Conservation (phyloP, 106 monocot genomes). For the Narthecium ossifragum region DNA sequence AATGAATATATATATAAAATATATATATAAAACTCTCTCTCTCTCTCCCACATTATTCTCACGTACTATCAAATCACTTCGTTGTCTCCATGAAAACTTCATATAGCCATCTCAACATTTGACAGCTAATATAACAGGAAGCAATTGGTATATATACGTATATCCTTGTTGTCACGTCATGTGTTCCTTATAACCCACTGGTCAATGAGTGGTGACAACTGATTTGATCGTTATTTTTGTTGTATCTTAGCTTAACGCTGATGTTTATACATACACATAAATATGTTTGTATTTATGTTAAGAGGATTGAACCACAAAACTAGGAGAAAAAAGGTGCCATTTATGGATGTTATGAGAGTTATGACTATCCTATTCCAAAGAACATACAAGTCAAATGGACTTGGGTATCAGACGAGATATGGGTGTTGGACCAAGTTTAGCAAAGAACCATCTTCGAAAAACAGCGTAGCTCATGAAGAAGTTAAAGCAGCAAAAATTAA, state of each 20-base stretch:
- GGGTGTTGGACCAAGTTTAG: constrained; percentile 2
- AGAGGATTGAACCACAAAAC: background rate
- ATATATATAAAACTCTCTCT: no score
- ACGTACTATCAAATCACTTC: background rate
- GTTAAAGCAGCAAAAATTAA: no score
- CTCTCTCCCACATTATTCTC: background rate
- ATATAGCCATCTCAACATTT: background rate
- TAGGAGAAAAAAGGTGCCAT: background rate
- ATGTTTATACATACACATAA: background rate
- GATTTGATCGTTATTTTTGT: constrained; percentile 1
- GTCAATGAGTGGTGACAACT: background rate
- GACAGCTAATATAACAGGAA: background rate
- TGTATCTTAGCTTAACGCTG: no score
- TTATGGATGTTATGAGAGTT: background rate
- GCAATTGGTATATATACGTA: background rate
- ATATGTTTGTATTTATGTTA: background rate
- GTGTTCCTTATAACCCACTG: background rate
- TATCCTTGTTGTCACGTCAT: background rate
- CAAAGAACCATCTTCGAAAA: constrained; percentile 1
- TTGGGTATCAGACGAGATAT: constrained; percentile 7
- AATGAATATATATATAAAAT: background rate
- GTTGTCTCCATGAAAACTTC: background rate
- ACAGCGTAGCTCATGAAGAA: background rate
- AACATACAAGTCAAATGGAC: background rate
- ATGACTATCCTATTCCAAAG: background rate